Base-by-base conservation (phyloP, 805 yeast species). In the Starmerella davenportii region DNA sequence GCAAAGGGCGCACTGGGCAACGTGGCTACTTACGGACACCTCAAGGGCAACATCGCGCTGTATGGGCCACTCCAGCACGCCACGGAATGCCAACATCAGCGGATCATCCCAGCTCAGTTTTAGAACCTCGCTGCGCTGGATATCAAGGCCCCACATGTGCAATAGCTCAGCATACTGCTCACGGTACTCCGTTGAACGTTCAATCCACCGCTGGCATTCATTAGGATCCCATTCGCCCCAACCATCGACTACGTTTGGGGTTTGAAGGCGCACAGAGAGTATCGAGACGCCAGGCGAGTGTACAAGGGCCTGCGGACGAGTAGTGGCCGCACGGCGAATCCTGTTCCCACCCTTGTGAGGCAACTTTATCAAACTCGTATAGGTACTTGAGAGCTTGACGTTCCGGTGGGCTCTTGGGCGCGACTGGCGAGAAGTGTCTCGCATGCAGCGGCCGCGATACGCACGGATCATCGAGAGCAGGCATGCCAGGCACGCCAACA, bases 81-180 rank as follows among this genome's bases (percentile, higher is more conserved):
- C 21, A 7, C 15, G 19, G 16, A 24, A 27, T 2, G 13, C 21
- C 17, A 19, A 16, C 9, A 45, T 21, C 20, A 43, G 34, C 16
- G 44, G 39, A 21, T 47, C 45, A 28, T 35, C 27, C 24, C 66
- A 68, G 49, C 76, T 77, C 60, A 72, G 70, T 57, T 85, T 82
- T 40, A 81, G 55, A 9, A 85, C 69, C 50, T 85, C 85, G 21
- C 80, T 72, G 32, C 94, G 59, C 45, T 76, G 72, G n/a, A 79
- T 67, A 0, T 84, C 79, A 16, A 84, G 62, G 0, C 90, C 92
- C 95, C 95, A 87, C 25, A 68, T 57, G 50, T 70, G 79, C 13
- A 85, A 61, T 52, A 85, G 65, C 16, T 76, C 69, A 0, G 95
- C 84, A 55, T 87, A 85, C 47, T 74, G 76, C 17, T 68, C 65